phyloP scores from a whole-genome alignment of 495 filamentous ascomycete genomes.

The Podospora australis region DNA sequence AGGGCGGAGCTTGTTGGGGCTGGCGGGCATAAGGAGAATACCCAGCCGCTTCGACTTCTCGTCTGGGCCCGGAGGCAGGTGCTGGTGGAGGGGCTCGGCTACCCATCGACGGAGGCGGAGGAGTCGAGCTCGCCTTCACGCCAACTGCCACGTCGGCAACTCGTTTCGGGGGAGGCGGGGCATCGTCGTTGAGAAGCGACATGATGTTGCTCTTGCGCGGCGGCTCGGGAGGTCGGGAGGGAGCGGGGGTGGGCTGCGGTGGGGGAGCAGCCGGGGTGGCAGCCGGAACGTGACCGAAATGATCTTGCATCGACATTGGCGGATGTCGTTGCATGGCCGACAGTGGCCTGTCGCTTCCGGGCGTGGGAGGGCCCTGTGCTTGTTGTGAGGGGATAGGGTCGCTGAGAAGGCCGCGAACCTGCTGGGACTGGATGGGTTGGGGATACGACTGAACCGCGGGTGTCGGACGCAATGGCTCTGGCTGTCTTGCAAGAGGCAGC shows the following conservation, averaged over 20 bases:
- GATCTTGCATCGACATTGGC: conserved; percentile 31
- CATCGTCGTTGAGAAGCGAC: conserved; percentile 45
- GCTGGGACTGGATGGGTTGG: conserved; percentile 25
- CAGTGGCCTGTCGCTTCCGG: conserved; percentile 22
- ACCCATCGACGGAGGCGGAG: conserved; percentile 36
- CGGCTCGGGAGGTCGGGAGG: conserved; percentile 29
- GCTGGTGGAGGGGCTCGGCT: conserved; percentile 28
- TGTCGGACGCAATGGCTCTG: conserved; percentile 36
- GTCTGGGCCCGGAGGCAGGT: conserved; percentile 29
- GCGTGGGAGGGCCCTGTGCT: conserved; percentile 17
- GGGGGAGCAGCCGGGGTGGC: conserved; percentile 29
- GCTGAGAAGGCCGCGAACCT: conserved; percentile 24
- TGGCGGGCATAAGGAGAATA: conserved; percentile 36
- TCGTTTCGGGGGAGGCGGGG: conserved; percentile 34
- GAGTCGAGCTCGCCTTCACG: conserved; percentile 35
- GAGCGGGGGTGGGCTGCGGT: conserved; percentile 22
- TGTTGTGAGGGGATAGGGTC: conserved; percentile 26
- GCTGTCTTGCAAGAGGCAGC: conserved; percentile 33
- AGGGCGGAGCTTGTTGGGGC: conserved; percentile 29
- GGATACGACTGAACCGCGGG: conserved; percentile 28
- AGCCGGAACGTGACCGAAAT: conserved; percentile 25
- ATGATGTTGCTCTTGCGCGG: conserved; percentile 44
- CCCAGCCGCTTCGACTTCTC: conserved; percentile 26
- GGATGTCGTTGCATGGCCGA: conserved; percentile 26
- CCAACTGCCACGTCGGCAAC: conserved; percentile 31